Evolutionary conservation across 176 grass and related monocot species (phyloP), one percentile per base, ranked within the genome.

Genomic region (Carex myosuroides): DNA sequence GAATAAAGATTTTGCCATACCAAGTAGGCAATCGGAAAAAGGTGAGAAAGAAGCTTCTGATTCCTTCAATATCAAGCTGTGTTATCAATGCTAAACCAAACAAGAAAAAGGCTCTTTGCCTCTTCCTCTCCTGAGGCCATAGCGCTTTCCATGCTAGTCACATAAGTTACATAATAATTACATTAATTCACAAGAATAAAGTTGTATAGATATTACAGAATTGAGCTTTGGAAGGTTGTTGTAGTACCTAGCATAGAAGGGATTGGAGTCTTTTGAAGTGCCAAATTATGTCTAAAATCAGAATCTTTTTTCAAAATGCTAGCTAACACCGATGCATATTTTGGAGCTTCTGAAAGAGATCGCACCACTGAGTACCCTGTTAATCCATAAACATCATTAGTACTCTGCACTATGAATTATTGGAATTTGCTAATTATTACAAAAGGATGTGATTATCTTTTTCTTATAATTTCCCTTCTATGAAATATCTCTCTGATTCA

Each of bases 361-460:
- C 96, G 94, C 84, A 99, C 96, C 22, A 99, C 96, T 5, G 96
- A 99, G 83, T 99, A 99, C 60, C 96, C 96, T 99, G 88, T 85
- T 74, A 72, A 81, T 86, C 69, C 0, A 12, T 85, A 65, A 81
- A 62, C 12, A 33, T 37, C 82, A 70, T 82, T 24, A 86, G 56
- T 32, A 81, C 33, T 78, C 35, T 52, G 10, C 5, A 29, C 30
- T 56, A 26, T 3, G 16, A 39, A 66, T 32, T 32, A 10, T 26
- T 83, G n/a, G 18, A 62, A 42, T 18, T 33, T 39, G 7, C 16
- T 33, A 39, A 81, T 21, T 24, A 42, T 81, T 62, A 81, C 10
- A n/a, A 18, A 81, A 22, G 29, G 30, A 79, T 3, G 30, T 7
- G 53, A 29, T 55, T 76, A 29, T 74, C 2, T 41, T 81, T 18